Conservation (phyloP, 2,329 filamentous ascomycete genomes). For the Ceratocystis albifundus region DNA sequence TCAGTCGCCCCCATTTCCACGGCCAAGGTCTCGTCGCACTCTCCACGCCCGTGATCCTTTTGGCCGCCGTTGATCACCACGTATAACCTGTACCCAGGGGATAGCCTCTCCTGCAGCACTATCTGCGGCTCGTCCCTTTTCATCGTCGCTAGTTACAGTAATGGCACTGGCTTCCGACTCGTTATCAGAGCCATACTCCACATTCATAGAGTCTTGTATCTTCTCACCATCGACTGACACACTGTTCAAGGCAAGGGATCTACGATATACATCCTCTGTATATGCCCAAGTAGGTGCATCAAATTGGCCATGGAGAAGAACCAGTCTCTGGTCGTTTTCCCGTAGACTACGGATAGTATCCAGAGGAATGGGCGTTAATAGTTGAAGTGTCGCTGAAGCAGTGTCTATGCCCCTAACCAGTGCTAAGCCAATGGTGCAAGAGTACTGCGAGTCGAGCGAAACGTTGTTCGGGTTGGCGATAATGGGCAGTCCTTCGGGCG, state of each 20-base stretch:
- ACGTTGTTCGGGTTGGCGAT: slow-evolving; percentile 44
- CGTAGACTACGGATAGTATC: slow-evolving; percentile 34
- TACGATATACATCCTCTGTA: slow-evolving; percentile 47
- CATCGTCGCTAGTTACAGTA: slow-evolving; percentile 27
- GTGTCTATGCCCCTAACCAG: slow-evolving; percentile 60
- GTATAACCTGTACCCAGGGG: slow-evolving; percentile 50
- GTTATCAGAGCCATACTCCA: slow-evolving; percentile 27
- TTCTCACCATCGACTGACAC: slow-evolving; percentile 24
- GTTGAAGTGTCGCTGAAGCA: slow-evolving; percentile 42
- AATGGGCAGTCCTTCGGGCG: slow-evolving; percentile 49
- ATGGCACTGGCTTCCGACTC: slow-evolving; percentile 31
- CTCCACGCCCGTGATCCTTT: slow-evolving; percentile 52
- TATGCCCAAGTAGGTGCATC: slow-evolving; percentile 61
- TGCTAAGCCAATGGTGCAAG: slow-evolving; percentile 50
- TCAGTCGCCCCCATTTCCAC: slow-evolving; percentile 26
- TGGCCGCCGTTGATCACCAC: slow-evolving; percentile 44
- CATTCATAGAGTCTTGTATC: slow-evolving; percentile 18
- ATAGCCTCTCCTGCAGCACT: slow-evolving; percentile 29
- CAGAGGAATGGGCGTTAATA: slow-evolving; percentile 49
- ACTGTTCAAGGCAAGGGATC: slow-evolving; percentile 26
- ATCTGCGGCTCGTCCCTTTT: not conserved
- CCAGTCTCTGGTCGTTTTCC: slow-evolving; percentile 38
- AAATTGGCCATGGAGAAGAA: slow-evolving; percentile 56
- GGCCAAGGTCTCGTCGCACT: slow-evolving; percentile 51
- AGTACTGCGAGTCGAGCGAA: slow-evolving; percentile 48